A percentile compares a stretch with the other conserved stretches of the same genome.
Evolutionary conservation across 345 rosid genomes (phyloP).

Genomic region (Balakata baccata): DNA sequence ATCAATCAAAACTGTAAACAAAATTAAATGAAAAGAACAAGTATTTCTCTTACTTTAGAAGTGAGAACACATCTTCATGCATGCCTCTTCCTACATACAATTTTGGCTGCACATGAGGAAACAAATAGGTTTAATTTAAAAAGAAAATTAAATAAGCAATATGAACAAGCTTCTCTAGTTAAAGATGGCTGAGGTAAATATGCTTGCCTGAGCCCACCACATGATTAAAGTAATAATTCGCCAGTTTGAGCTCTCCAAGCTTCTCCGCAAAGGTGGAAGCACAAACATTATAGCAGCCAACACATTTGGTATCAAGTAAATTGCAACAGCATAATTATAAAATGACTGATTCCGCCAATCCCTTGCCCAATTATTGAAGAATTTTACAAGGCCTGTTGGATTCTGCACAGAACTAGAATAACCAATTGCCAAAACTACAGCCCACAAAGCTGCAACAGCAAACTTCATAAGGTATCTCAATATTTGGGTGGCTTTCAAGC

Average conservation of each 20-base stretch:
- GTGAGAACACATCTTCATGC: constrained; percentile 86
- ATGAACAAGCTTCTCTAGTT: background rate
- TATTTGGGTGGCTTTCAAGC: constrained; percentile 72
- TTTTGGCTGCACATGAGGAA: constrained; percentile 63
- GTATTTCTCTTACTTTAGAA: constrained; percentile 63
- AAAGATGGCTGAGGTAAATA: constrained; percentile 1
- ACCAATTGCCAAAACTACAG: constrained; percentile 69
- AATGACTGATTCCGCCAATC: constrained; percentile 62
- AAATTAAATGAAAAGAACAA: background rate
- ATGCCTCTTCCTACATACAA: constrained; percentile 93
- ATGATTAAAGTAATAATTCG: constrained; percentile 63
- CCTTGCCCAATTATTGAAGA: constrained; percentile 57
- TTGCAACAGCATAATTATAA: constrained; percentile 68
- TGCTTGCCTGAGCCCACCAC: constrained; percentile 99
- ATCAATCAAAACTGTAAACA: background rate
- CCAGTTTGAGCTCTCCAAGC: constrained; percentile 85
- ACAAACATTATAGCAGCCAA: constrained; percentile 69
- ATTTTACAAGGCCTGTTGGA: constrained; percentile 69
- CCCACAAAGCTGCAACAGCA: constrained; percentile 78
- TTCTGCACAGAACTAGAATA: constrained; percentile 70
- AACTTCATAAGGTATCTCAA: constrained; percentile 75
- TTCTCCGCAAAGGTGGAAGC: constrained; percentile 68
- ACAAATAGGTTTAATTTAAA: constrained; percentile 4
- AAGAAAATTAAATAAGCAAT: background rate
- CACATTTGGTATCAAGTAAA: constrained; percentile 73